Percentiles rank a stretch among this genome's conserved stretches.
These are phyloP conservation scores for Neoascochyta sp. DNA, from an alignment of 2,329 filamentous ascomycete genomes.

Conservation along the genomic window DNA sequence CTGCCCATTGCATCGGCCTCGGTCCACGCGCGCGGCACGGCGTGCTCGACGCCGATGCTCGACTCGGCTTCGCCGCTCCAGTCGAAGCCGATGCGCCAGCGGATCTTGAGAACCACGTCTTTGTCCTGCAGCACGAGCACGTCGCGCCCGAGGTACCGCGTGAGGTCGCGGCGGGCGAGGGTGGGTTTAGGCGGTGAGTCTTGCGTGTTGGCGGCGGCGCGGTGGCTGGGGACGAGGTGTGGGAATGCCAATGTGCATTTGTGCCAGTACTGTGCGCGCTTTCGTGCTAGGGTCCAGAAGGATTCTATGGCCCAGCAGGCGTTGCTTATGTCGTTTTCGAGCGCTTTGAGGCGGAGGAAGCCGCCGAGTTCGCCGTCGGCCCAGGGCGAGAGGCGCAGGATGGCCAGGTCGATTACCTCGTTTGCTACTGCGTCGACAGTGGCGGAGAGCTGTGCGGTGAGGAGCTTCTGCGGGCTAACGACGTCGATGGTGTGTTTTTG, in stretches of 20 bases:
- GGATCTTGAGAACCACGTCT: slow-evolving; percentile 50
- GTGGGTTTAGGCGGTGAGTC: slow-evolving; percentile 11
- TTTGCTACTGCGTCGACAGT: slow-evolving; percentile 44
- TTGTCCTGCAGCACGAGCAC: slow-evolving; percentile 31
- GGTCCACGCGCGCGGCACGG: slow-evolving; percentile 61
- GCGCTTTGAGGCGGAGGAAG: slow-evolving; percentile 46
- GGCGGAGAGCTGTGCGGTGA: slow-evolving; percentile 57
- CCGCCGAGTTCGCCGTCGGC: slow-evolving; percentile 57
- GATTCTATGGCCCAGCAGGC: slow-evolving; percentile 65
- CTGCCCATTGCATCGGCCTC: slow-evolving; percentile 55
- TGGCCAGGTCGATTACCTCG: slow-evolving; percentile 53
- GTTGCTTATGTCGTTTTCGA: slow-evolving; percentile 54
- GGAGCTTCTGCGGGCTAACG: slow-evolving; percentile 51
- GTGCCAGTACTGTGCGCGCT: slow-evolving; percentile 62
- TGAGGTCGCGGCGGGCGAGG: slow-evolving; percentile 46
- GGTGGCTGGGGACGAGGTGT: slow-evolving; percentile 18
- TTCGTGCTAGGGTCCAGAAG: slow-evolving; percentile 60
- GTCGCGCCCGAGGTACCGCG: slow-evolving; percentile 43
- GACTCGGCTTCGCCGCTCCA: slow-evolving; percentile 70
- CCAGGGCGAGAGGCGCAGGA: slow-evolving; percentile 56
- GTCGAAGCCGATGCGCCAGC: slow-evolving; percentile 65
- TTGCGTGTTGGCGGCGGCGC: slow-evolving; percentile 12
- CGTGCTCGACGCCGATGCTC: slow-evolving; percentile 52
- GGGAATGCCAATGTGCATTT: slow-evolving; percentile 50
- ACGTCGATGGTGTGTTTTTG: slow-evolving; percentile 54